These are phyloP conservation scores for Begonia masoniana DNA, from an alignment of 306 rosid genomes.

Conservation along the genomic window DNA sequence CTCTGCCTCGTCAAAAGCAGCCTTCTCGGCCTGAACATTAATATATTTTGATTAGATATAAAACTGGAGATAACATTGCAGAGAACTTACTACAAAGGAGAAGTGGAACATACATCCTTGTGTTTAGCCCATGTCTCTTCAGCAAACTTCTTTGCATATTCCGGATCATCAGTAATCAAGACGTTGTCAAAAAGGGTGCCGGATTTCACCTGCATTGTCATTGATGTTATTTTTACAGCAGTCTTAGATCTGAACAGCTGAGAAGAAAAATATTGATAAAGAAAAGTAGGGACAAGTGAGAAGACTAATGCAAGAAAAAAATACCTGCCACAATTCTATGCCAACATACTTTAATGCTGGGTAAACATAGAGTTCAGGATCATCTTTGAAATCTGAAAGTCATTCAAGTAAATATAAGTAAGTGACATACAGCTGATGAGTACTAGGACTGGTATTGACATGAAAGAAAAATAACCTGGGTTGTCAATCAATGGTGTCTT, in stretches of 20 bases:
- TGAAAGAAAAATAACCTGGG: constrained; percentile 46
- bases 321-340: constrained; percentile 99
- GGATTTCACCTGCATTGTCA: constrained; percentile 69
- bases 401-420: background rate
- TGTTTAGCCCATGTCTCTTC: constrained; percentile 96
- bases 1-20: constrained; percentile 86
- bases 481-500: constrained; percentile 93
- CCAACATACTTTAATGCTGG: constrained; percentile 90
- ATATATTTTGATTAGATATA: constrained; percentile 11
- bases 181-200: constrained; percentile 92
- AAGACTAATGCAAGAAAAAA: too few relatives aligned
- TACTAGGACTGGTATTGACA: background rate
- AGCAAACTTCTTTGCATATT: constrained; percentile 80
- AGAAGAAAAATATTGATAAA: too few relatives aligned
- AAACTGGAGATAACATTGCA: background rate
- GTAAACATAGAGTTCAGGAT: constrained; percentile 85
- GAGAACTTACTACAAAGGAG: background rate
- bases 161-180: constrained; percentile 73
- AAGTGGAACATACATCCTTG: constrained; percentile 52
- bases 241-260: too few relatives aligned
- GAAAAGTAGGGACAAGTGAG: too few relatives aligned
- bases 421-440: background rate
- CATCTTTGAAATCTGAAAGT: constrained; percentile 74
- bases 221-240: background rate
- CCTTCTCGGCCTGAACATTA: constrained; percentile 76